Evolutionary conservation across 2,329 filamentous ascomycete genomes (phyloP), one percentile per base, ranked within the genome.

Genomic region (Neopestalotiopsis sp.): DNA sequence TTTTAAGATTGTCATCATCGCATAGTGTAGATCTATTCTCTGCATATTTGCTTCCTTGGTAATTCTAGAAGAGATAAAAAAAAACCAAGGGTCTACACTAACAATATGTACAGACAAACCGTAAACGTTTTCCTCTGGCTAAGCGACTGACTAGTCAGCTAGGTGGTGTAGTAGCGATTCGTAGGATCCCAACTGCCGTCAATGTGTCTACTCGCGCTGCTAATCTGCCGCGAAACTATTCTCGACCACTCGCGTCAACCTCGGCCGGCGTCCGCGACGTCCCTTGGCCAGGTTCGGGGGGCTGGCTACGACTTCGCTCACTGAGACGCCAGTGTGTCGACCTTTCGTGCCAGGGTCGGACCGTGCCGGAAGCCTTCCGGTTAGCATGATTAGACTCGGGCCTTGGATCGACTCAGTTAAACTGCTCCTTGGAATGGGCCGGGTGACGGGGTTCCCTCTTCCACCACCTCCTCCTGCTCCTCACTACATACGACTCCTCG

Each of bases 311-410:
- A 53, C 17, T 53, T 53, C 45, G n/a, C 45, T 53, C 45, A n/a
- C 20, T 53, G 45, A 53, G 45, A 53, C 45, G 45, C 45, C 45
- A 53, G 45, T 28, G 34, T 10, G 34, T 7, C 10, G 34, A 28
- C 24, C 24, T 28, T 28, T 28, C 24, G 24, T 28, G 34, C 45
- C 45, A 53, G 45, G 45, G 45, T 53, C 45, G 45, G 45, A 53
- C 45, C 45, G 45, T 53, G 45, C 45, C 45, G 45, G 45, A 53
- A 53, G 45, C 45, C 45, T n/a, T 53, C 45, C 45, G 45, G 45
- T 53, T 53, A 53, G 45, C 45, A 53, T 53, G n/a, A n/a, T 24
- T 53, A 53, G 20, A 53, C 45, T 53, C 20, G 6, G 45, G 45
- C 17, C 45, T 38, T 53, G 45, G 45, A 53, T 53, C 45, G 45